Percentiles rank a stretch among this genome's conserved stretches.
Conservation (phyloP, 352 stramenopile genomes). For the Globisporangium cederbergense region DNA sequence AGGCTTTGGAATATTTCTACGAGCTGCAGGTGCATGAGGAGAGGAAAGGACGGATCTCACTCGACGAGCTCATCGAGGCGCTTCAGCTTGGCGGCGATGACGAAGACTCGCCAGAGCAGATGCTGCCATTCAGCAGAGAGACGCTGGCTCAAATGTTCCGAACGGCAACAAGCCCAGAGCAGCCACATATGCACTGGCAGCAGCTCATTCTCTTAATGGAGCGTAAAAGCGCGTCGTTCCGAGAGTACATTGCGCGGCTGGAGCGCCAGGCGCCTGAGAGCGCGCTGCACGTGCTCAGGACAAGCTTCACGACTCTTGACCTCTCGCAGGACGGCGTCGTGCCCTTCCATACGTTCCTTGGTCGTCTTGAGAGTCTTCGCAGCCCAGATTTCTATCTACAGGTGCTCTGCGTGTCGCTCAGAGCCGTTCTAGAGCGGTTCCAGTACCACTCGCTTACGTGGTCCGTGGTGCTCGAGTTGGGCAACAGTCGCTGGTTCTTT, state of each 20-base stretch:
- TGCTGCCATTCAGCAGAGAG: constrained; percentile 6
- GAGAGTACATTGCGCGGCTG: constrained; percentile 29
- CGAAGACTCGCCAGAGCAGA: neutral
- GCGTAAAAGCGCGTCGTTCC: constrained; percentile 26
- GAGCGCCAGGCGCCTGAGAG: constrained; percentile 26
- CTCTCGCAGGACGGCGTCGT: constrained; percentile 40
- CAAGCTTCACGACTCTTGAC: constrained; percentile 40
- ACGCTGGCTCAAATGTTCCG: constrained; percentile 17
- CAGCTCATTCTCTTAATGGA: constrained; percentile 52
- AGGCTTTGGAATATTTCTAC: constrained; percentile 25
- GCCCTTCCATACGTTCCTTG: constrained; percentile 35
- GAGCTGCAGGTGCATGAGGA: constrained; percentile 12
- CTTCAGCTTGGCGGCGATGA: neutral
- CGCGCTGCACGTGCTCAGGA: constrained; percentile 19
- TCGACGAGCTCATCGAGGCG: constrained; percentile 6
- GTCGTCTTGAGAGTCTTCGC: constrained; percentile 22
- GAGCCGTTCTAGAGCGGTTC: constrained; percentile 13
- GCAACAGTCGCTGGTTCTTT: constrained; percentile 8
- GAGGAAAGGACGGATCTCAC: constrained; percentile 7
- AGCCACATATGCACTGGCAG: constrained; percentile 51
- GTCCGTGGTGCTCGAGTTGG: constrained; percentile 34
- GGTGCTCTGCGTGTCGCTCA: constrained; percentile 23
- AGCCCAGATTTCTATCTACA: constrained; percentile 24
- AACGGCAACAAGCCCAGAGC: constrained; percentile 11
- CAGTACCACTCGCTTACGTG: constrained; percentile 24